Conservation (phyloP, 2,329 filamentous ascomycete genomes). For the Xylariaceae sp. region DNA sequence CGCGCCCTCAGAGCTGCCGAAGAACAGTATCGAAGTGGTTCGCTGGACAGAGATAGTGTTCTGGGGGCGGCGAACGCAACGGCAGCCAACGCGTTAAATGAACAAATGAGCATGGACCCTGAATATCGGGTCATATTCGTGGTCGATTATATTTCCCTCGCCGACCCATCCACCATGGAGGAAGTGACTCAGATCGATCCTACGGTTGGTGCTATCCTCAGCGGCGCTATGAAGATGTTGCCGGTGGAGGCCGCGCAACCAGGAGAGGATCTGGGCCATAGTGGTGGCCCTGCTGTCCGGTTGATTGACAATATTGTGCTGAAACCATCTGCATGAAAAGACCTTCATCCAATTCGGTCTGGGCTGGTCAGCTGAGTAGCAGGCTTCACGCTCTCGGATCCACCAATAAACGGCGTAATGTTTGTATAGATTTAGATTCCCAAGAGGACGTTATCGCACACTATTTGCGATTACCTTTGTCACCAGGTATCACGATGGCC, state of each 20-base stretch:
- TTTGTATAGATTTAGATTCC: too few relatives aligned
- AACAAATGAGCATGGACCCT: constrained; percentile 59
- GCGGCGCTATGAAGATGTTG: constrained; percentile 85
- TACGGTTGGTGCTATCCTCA: constrained; percentile 73
- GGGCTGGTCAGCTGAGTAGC: too few relatives aligned
- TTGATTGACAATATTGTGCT: constrained; percentile 93
- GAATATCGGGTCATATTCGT: constrained; percentile 67
- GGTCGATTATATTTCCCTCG: constrained; percentile 88
- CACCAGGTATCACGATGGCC: too few relatives aligned
- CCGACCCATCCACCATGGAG: constrained; percentile 77
- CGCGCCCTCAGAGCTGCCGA: constrained; percentile 69
- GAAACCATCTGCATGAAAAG: constrained; percentile 33
- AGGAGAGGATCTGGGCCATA: constrained; percentile 72
- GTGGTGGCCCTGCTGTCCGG: constrained; percentile 70
- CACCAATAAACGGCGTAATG: too few relatives aligned
- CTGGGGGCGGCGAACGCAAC: constrained; percentile 66
- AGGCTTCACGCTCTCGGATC: too few relatives aligned
- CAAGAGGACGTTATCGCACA: too few relatives aligned
- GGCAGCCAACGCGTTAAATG: constrained; percentile 48
- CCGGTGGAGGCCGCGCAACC: constrained; percentile 67
- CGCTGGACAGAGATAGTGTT: constrained; percentile 59
- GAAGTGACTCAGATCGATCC: constrained; percentile 72
- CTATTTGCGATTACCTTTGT: too few relatives aligned
- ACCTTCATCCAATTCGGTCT: too few relatives aligned
- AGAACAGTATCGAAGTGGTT: constrained; percentile 53